Base-by-base conservation (phyloP, 1,284 basidiomycete species). In the Naganishia albida region DNA sequence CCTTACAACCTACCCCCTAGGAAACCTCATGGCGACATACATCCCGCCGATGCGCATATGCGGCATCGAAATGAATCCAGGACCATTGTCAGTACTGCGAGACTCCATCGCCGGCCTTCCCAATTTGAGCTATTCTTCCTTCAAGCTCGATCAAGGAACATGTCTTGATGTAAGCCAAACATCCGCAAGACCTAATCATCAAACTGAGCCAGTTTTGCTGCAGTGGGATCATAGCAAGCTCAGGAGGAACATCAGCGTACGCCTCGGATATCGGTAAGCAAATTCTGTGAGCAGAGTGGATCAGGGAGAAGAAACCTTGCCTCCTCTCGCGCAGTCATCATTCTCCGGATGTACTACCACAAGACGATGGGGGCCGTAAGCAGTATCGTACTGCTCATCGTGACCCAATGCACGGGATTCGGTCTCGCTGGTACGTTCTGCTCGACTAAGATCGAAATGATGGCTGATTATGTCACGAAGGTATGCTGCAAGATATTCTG, bases 361-460 rank as follows among this genome's bases (percentile, higher is more conserved):
- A 75, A 72, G 23, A 77, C 75, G 0, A 74, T 82, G 1, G 71
- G 74, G 16, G 66, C 76, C 0, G 28, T 78, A 3, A 72, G 78
- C 2, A 77, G 80, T 1, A 83, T 85, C 34, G 82, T 86, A 64
- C 82, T 84, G 0, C 76, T 85, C 1, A 77, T 83, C 54, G 80
- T 80, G 3, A 84, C 82, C 0, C 83, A 85, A 70, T 76, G 82
- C 52, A 81, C 84, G 38, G 83, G 83, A 3, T 83, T 83, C 62
- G 83, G 82, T 0, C 72, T 84, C 6, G 80, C 80, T 12, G 83
- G 82, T 67, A 62, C 63, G 75, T 70, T 25, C 8, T 15, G 13
- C 28, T 7, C 42, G 7, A 12, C 10, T 13, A 28, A 28, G 39
- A 15, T 12, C 6, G 2, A 38, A 20, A 39, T 30, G 8, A 40